Base-by-base conservation (phyloP, 2,329 filamentous ascomycete genomes). In the Eutypa lata region DNA sequence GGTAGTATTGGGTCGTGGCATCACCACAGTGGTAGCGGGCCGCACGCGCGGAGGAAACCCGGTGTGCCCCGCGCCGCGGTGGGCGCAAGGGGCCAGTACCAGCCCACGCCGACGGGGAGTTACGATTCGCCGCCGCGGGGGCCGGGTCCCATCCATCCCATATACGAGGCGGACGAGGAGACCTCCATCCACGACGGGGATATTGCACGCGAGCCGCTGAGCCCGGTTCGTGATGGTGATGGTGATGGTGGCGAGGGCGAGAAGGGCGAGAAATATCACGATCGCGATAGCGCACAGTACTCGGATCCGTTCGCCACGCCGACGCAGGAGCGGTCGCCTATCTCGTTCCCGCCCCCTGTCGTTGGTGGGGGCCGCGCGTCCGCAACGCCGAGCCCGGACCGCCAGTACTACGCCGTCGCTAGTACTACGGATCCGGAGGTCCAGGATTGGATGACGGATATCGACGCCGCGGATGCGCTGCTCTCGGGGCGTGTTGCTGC, bases 141-240 rank as follows among this genome's bases (percentile, higher is more conserved):
- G 51, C 65, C 73, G 0, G 75, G 74, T 3, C 70, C 67, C 2
- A 84, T 84, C 56, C 79, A 83, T 56, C 81, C 81, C 1, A 84
- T 84, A 54, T 76, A 81, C 57, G 81, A 84, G 57, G 80, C 79
- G 8, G 81, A 82, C 38, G 81, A 84, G 57, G 80, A 83, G 31
- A 77, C 54, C 19, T 53, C 59, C 8, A 48, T 57, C 19, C 59
- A 60, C 60, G 58, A 63, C 68, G 51, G 70, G 66, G 18, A 73
- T 67, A 16, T 75, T 65, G 7, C 72, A 65, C 28, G 64, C 57
- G 40, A 65, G 49, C 60, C 64, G 11, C 54, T 61, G 14, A 64
- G 58, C 22, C 61, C 62, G 2, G 6, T 55, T 11, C 61, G 55
- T 13, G 60, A 63, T 40, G 51, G 35, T 18, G 51, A 14, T 18